These are phyloP conservation scores for Dothidotthia symphoricarpi DNA, from an alignment of 2,329 filamentous ascomycete genomes.

Conservation along the genomic window DNA sequence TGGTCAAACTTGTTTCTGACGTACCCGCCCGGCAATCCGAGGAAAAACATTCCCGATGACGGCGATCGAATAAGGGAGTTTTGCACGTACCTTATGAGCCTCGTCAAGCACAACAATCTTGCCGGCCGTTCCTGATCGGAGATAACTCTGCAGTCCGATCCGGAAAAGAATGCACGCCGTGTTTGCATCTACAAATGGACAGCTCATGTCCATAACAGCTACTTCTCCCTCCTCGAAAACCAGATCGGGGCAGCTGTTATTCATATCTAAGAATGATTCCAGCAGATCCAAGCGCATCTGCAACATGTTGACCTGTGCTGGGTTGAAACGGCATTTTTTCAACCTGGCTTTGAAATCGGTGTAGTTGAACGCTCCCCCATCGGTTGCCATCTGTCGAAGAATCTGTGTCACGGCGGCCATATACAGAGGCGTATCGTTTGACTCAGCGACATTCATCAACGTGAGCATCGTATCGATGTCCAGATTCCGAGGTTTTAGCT, in stretches of 20 bases:
- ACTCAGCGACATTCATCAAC: slow-evolving; percentile 17
- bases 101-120: slow-evolving; percentile 71
- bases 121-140: slow-evolving; percentile 49
- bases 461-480: slow-evolving; percentile 51
- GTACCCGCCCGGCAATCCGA: no score
- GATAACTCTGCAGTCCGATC: slow-evolving; percentile 65
- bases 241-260: slow-evolving; percentile 9
- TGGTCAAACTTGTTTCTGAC: no score
- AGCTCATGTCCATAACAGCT: slow-evolving; percentile 70
- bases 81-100: slow-evolving; percentile 60
- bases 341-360: slow-evolving; percentile 17
- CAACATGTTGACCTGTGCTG: slow-evolving; percentile 55
- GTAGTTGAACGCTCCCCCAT: slow-evolving; percentile 52
- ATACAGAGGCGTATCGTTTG: slow-evolving; percentile 52
- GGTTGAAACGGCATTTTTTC: slow-evolving; percentile 15
- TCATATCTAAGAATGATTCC: slow-evolving; percentile 60
- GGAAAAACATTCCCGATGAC: no score
- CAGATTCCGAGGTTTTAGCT: slow-evolving; percentile 50
- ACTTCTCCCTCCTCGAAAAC: slow-evolving; percentile 50
- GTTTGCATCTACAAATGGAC: slow-evolving; percentile 65
- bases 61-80: not conserved
- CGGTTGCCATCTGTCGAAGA: slow-evolving; percentile 56
- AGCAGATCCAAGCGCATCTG: slow-evolving; percentile 60
- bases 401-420: slow-evolving; percentile 47
- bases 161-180: slow-evolving; percentile 71